phyloP scores from a whole-genome alignment of 495 filamentous ascomycete genomes.

The Talaromyces proteolyticus region DNA sequence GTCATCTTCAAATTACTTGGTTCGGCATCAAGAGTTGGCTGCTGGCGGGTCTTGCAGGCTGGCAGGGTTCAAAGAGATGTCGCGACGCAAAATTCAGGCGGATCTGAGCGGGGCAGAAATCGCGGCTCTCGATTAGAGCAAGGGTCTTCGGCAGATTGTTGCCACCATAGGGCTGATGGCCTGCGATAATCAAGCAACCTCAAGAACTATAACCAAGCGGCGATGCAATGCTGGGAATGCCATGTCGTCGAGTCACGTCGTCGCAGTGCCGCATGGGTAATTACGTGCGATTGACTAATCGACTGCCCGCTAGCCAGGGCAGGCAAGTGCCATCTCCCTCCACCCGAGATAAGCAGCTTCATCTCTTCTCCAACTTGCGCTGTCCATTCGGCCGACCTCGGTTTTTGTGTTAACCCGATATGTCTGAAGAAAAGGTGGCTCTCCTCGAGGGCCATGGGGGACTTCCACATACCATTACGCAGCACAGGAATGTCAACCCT shows the following conservation, averaged over 20 bases:
- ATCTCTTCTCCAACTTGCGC: neutral
- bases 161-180: too few species aligned
- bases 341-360: too few species aligned
- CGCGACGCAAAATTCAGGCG: neutral
- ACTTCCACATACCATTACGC: neutral
- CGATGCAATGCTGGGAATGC: too few species aligned
- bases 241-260: too few species aligned
- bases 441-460: neutral
- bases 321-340: neutral
- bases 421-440: neutral
- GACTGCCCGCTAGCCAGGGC: too few species aligned
- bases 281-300: too few species aligned
- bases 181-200: too few species aligned
- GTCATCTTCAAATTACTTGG: neutral
- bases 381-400: neutral
- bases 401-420: neutral
- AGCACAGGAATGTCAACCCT: neutral
- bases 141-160: too few species aligned
- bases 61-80: neutral
- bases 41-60: neutral
- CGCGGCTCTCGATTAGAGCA: neutral
- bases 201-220: too few species aligned
- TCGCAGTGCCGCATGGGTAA: too few species aligned
- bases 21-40: neutral
- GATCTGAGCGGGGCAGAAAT: neutral